Base-by-base conservation (phyloP, 345 rosid genomes). In the Gossypium rotundifolium region DNA sequence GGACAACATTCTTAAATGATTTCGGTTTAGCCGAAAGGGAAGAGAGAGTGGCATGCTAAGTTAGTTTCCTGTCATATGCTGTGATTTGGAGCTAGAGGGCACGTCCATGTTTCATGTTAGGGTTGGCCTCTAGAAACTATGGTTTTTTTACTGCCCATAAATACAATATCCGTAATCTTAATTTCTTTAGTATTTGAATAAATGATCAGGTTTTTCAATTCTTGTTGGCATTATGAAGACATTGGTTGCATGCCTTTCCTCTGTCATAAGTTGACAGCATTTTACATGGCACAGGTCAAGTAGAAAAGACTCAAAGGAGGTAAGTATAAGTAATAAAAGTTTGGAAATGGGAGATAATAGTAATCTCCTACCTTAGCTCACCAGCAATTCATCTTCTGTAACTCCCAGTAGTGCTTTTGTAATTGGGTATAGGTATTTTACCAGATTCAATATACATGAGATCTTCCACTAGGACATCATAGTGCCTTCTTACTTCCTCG, bases 401-500 rank as follows among this genome's bases (percentile, higher is more conserved):
- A 79, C 75, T 73, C 29, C 78, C 80, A 17, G 75, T 14, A 38
- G 74, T 11, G 70, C 73, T 38, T 74, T 74, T 81, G 89, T 94
- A 92, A 20, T 81, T 83, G 53, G 97, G 98, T 17, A 89, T 76
- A 12, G 96, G 94, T 75, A 84, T 80, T 29, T 79, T 85, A 72
- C 88, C 97, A 20, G 88, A 75, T 80, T 92, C 97, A 68, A 94
- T 94, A 60, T 75, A 70, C 79, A 74, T 81, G 75, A 92, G 81
- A 80, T 94, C 98, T 54, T 81, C 80, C 72, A 94, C 92, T 14
- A 94, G 92, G 76, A 80, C 77, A 66, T 92, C 97, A 58, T 94
- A 94, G 79, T 91, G 93, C 78, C 83, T 82, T 84, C 84, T 89
- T 11, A 94, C 96, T 75, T 94, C 98, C 62, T 90, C 94, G 0